Conservation (phyloP, 2,329 filamentous ascomycete species). For the Metarhizium anisopliae region DNA sequence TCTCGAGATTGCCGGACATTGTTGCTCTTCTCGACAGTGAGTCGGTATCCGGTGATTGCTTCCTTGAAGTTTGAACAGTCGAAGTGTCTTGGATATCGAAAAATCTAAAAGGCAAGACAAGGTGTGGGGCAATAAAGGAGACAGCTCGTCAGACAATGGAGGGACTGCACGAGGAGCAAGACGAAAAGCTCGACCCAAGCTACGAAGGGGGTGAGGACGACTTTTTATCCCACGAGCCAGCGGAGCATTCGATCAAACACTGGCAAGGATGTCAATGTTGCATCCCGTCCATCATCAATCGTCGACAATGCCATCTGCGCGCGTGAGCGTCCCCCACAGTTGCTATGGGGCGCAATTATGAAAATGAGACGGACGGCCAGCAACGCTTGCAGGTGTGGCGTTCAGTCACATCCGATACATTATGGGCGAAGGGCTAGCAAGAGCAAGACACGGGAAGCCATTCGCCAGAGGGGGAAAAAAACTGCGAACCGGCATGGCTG, state of each 20-base stretch:
- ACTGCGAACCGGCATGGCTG: neutral
- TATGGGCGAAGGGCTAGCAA: neutral
- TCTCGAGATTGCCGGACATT: slow-evolving; percentile 7
- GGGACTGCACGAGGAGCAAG: neutral
- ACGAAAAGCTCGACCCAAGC: neutral
- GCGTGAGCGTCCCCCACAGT: neutral
- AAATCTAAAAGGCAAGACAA: neutral
- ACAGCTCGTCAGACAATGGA: slow-evolving; percentile 3
- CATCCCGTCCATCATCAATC: slow-evolving; percentile 1
- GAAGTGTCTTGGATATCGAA: slow-evolving; percentile 1
- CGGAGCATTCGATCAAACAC: slow-evolving; percentile 2
- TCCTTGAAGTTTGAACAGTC: neutral
- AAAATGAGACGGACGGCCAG: slow-evolving; percentile 1
- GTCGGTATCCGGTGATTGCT: neutral
- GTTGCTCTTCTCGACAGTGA: neutral
- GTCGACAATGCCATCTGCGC: neutral
- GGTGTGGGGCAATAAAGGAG: neutral
- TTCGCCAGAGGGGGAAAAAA: neutral
- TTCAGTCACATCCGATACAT: neutral
- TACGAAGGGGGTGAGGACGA: slow-evolving; percentile 1
- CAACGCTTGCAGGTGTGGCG: slow-evolving; percentile 2
- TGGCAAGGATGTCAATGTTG: slow-evolving; percentile 1
- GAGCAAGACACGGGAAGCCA: neutral
- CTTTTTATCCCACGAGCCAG: slow-evolving; percentile 7
- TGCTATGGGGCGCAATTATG: neutral